A percentile compares a stretch with the other conserved stretches of the same genome.
Evolutionary conservation across 805 yeast species (phyloP).

Genomic region (Cyberlindnera lachancei): DNA sequence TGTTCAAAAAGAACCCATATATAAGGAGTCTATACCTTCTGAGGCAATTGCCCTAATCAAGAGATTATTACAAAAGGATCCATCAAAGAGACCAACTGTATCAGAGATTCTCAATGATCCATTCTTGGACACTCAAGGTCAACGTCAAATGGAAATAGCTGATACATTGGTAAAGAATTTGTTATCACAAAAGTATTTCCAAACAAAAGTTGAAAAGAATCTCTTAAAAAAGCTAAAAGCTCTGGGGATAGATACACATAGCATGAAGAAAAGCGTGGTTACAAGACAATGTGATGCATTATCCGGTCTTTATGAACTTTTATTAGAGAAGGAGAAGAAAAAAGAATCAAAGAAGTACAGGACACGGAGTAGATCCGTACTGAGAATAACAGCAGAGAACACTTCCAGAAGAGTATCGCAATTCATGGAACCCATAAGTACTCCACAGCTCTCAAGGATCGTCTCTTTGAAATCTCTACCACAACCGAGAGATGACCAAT

Average conservation of each 20-base stretch:
- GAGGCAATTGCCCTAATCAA: conserved; percentile 46
- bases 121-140: conserved; percentile 40
- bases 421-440: conserved; percentile 17
- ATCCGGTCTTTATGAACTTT: conserved; percentile 68
- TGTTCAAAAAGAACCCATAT: conserved; percentile 57
- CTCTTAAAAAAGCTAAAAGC: conserved; percentile 52
- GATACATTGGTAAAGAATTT: conserved; percentile 29
- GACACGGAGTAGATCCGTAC: conserved; percentile 28
- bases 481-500: conserved; percentile 1
- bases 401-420: conserved; percentile 23
- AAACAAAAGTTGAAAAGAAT: conserved; percentile 53
- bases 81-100: conserved; percentile 52
- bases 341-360: conserved; percentile 25
- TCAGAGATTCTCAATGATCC: conserved; percentile 45
- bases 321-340: conserved; percentile 40
- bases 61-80: conserved; percentile 56
- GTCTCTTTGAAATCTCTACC: conserved; percentile 14
- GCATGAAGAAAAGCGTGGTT: conserved; percentile 48
- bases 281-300: conserved; percentile 60
- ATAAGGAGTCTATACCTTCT: conserved; percentile 36
- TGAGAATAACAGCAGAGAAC: conserved; percentile 22
- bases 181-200: conserved; percentile 37
- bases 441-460: conserved; percentile 23
- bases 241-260: conserved; percentile 56
- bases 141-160: conserved; percentile 32